Evolutionary conservation across 2,329 filamentous ascomycete species (phyloP).

Genomic region (Pyrenochaeta sp.): DNA sequence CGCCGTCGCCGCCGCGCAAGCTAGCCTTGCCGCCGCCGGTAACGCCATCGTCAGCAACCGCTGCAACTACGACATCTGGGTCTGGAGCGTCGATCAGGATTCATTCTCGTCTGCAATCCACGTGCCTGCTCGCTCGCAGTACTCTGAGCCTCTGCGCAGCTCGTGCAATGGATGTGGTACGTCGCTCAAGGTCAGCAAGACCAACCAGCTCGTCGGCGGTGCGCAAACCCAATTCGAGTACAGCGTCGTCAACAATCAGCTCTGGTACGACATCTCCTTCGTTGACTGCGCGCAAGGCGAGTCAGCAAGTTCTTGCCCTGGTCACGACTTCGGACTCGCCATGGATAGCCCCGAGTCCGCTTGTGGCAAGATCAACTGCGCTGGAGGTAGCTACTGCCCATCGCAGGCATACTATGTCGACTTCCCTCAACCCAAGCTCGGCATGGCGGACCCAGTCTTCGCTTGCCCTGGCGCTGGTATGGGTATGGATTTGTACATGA

Average conservation of each 20-base stretch:
- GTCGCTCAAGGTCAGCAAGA: slow-evolving; percentile 35
- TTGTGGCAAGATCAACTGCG: slow-evolving; percentile 24
- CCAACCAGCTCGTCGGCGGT: slow-evolving; percentile 22
- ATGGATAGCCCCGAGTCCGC: slow-evolving; percentile 21
- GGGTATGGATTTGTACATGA: slow-evolving; percentile 30
- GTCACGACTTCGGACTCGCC: slow-evolving; percentile 26
- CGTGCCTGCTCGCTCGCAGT: slow-evolving; percentile 24
- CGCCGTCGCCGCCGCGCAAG: slow-evolving; percentile 24
- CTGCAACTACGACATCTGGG: slow-evolving; percentile 36
- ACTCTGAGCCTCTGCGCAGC: slow-evolving; percentile 26
- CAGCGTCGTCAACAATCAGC: slow-evolving; percentile 20
- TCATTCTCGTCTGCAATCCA: slow-evolving; percentile 13
- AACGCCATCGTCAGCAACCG: slow-evolving; percentile 34
- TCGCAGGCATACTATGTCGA: slow-evolving; percentile 35
- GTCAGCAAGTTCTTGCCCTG: slow-evolving; percentile 27
- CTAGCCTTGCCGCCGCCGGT: slow-evolving; percentile 24
- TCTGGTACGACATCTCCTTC: slow-evolving; percentile 40
- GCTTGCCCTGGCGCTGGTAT: slow-evolving; percentile 23
- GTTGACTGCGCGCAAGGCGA: slow-evolving; percentile 36
- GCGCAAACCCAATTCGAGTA: slow-evolving; percentile 40
- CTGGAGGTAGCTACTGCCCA: slow-evolving; percentile 30
- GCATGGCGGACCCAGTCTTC: slow-evolving; percentile 33
- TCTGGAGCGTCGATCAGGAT: slow-evolving; percentile 31
- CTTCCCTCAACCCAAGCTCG: slow-evolving; percentile 25
- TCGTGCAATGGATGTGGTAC: slow-evolving; percentile 26